phyloP scores from a whole-genome alignment of 805 yeast species.

The Yarrowia alimentaria region DNA sequence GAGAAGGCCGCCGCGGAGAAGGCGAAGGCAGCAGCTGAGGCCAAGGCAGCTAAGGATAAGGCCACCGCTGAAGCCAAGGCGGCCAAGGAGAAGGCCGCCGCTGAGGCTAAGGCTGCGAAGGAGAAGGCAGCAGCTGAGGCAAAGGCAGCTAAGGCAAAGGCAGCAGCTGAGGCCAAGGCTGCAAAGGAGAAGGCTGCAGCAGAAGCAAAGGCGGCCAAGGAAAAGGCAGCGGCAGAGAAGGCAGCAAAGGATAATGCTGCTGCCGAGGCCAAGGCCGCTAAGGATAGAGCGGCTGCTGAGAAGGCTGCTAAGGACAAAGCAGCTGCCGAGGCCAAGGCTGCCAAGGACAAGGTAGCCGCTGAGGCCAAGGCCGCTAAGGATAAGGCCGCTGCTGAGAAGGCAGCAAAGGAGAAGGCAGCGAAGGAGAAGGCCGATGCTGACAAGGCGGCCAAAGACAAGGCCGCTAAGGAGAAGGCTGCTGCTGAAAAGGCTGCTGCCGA shows the following conservation, averaged over 20 bases:
- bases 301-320: not conserved
- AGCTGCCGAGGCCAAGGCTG: not conserved
- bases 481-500: not conserved
- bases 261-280: slow-evolving; percentile 1
- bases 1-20: not conserved
- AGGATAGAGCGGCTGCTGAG: not conserved
- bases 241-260: too few species aligned
- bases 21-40: not conserved
- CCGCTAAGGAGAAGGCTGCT: not conserved
- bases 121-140: not conserved
- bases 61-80: not conserved
- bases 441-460: not conserved
- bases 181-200: not conserved
- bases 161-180: not conserved
- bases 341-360: too few species aligned
- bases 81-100: not conserved
- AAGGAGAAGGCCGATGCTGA: not conserved
- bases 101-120: not conserved
- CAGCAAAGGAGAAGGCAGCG: not conserved
- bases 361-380: not conserved
- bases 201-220: not conserved
- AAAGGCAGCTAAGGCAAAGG: not conserved
- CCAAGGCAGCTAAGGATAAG: not conserved
- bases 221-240: not conserved
- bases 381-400: too few species aligned